Base-by-base conservation (phyloP, 257 asterid species). In the Rauvolfia tetraphylla region DNA sequence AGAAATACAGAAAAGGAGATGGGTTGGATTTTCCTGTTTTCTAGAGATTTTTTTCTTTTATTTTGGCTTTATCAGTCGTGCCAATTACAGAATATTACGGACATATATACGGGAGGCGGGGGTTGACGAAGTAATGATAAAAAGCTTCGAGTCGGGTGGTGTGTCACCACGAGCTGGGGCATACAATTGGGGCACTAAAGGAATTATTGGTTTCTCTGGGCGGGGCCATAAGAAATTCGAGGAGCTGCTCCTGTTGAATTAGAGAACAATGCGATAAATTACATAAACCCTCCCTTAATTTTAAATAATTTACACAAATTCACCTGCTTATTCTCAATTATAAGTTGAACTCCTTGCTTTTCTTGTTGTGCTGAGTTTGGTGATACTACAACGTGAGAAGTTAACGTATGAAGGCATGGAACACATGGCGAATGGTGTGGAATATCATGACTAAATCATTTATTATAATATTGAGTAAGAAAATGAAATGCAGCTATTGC, bases 21-120 rank as follows among this genome's bases (percentile, higher is more conserved):
- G 68, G 73, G 34, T 74, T 57, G 41, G 79, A 58, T 36, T 67
- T 67, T 22, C 20, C 29, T 38, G 33, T 66, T 66, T 23, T 39
- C 51, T 39, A 23, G 18, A 3, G 29, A 41, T 39, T 59, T 44
- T 59, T 42, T 27, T 10, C 0, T 46, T 66, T 38, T 3, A 1
- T 33, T 61, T 59, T 13, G 33, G n/a, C 12, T 38, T 77, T 54
- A 27, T 59, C 46, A 38, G 33, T 2, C n/a, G 59, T 8, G 44
- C 39, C 59, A 41, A 59, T 11, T 5, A 41, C 59, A 75, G 59
- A 27, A 61, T 27, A 22, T 11, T 33, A 10, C 49, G 61, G 34
- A 34, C 0, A 42, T 61, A 41, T 25, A 59, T 25, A n/a, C 10
- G 17, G 68, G 17, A 1, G 42, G 33, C 18, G 42, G 42, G 31